A percentile compares a stretch with the other conserved stretches of the same genome.
Conservation (phyloP, 139 green algal genomes). For the Haematococcus lacustris region DNA sequence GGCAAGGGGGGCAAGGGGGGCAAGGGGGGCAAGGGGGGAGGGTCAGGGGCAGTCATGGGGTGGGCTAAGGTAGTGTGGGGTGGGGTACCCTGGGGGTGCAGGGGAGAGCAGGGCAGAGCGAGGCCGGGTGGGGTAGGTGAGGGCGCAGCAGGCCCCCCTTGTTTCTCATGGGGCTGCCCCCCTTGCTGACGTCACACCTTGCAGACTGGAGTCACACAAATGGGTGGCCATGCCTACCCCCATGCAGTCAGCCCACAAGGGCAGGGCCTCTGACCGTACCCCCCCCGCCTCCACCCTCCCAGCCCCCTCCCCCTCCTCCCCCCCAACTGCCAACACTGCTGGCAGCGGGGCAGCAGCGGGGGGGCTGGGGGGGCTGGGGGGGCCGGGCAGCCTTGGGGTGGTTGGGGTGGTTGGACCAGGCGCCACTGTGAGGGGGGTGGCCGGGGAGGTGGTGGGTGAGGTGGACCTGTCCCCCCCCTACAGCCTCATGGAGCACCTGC, state of each 20-base stretch:
- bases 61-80: no score
- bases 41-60: no score
- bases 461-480: constrained; percentile 59
- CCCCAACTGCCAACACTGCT: neutral
- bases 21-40: no score
- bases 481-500: constrained; percentile 80
- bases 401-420: no score
- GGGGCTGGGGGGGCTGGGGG: neutral
- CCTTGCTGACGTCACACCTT: neutral
- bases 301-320: no score
- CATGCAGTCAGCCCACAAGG: neutral
- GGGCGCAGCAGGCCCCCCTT: no score
- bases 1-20: no score
- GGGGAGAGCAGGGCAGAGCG: no score
- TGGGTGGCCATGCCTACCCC: constrained; percentile 71
- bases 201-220: constrained; percentile 73
- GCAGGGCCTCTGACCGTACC: neutral
- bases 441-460: constrained; percentile 7
- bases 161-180: no score
- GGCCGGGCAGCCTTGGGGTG: neutral
- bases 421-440: no score
- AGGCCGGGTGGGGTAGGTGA: no score
- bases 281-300: neutral
- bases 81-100: no score
- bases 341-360: neutral